Percentiles rank a stretch among this genome's conserved stretches.
These are phyloP conservation scores for Hanseniaspora lachancei DNA, from an alignment of 805 yeast genomes.

Conservation along the genomic window DNA sequence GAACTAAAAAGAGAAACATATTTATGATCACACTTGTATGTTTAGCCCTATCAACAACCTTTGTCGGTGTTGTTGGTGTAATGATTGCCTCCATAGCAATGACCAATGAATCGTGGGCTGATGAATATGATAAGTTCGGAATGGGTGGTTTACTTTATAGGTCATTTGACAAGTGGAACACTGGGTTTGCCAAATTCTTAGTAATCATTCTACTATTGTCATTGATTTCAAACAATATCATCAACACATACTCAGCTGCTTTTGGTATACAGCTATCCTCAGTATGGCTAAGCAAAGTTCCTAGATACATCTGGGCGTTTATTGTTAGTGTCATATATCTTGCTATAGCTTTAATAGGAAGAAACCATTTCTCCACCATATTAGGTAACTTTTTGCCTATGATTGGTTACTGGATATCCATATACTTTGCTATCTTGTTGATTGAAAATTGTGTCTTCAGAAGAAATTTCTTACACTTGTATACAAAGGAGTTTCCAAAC, in stretches of 20 bases:
- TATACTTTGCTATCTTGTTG: constrained; percentile 55
- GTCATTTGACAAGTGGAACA: constrained; percentile 59
- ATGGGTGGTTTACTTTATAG: constrained; percentile 62
- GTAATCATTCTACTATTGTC: constrained; percentile 58
- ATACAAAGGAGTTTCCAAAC: constrained; percentile 32
- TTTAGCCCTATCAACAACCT: constrained; percentile 55
- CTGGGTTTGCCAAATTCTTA: constrained; percentile 64
- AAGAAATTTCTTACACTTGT: constrained; percentile 32
- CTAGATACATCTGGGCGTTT: constrained; percentile 68
- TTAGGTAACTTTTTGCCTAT: constrained; percentile 74
- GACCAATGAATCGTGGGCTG: constrained; percentile 42
- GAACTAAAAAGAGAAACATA: constrained; percentile 41
- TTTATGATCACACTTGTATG: constrained; percentile 54
- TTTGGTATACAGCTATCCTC: constrained; percentile 61
- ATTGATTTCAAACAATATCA: constrained; percentile 65
- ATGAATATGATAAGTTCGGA: constrained; percentile 44
- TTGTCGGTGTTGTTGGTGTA: constrained; percentile 64
- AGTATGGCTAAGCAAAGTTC: constrained; percentile 41
- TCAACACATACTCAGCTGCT: constrained; percentile 72
- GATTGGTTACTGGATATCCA: constrained; percentile 85
- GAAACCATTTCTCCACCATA: constrained; percentile 56
- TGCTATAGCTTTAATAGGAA: constrained; percentile 63
- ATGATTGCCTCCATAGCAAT: constrained; percentile 57
- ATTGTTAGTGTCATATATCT: constrained; percentile 49
- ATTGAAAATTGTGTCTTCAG: constrained; percentile 68